Evolutionary conservation across 2,329 filamentous ascomycete species (phyloP).

Genomic region (Aspergillus costaricaensis): DNA sequence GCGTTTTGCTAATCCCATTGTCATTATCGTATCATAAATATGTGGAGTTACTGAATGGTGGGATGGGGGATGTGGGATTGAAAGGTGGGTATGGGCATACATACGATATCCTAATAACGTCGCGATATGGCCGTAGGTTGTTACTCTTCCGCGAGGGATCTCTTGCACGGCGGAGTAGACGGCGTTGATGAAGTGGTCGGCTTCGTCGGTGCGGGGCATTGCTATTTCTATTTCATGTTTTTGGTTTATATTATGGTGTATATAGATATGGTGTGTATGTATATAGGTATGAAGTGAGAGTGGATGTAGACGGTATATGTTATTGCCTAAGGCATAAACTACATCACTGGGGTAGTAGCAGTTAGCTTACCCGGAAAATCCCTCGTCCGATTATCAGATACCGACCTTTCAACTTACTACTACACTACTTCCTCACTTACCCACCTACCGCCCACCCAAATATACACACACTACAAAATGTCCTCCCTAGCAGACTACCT

Average conservation of each 20-base stretch:
- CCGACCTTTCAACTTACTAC: neutral
- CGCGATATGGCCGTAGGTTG: slow-evolving; percentile 78
- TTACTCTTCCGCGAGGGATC: slow-evolving; percentile 80
- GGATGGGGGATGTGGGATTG: too few species aligned
- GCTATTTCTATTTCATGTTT: neutral
- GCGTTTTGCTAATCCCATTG: slow-evolving; percentile 58
- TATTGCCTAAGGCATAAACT: neutral
- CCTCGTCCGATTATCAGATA: neutral
- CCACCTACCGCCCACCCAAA: neutral
- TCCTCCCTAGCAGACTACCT: slow-evolving; percentile 74
- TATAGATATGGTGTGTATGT: too few species aligned
- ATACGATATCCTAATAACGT: slow-evolving; percentile 56
- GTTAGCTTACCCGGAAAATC: slow-evolving; percentile 5
- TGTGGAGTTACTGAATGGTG: too few species aligned
- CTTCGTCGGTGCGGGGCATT: slow-evolving; percentile 52
- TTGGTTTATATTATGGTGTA: neutral
- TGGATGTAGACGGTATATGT: neutral
- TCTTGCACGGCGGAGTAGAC: slow-evolving; percentile 85
- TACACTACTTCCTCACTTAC: too few species aligned
- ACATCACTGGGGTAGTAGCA: neutral
- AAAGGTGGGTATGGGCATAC: too few species aligned
- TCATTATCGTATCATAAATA: too few species aligned
- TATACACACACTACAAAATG: slow-evolving; percentile 43
- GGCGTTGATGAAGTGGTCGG: slow-evolving; percentile 55
- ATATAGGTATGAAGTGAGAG: too few species aligned